Percentiles rank a stretch among this genome's conserved stretches.
These are phyloP conservation scores for Suillus occidentalis DNA, from an alignment of 768 basidiomycete species.

Conservation along the genomic window DNA sequence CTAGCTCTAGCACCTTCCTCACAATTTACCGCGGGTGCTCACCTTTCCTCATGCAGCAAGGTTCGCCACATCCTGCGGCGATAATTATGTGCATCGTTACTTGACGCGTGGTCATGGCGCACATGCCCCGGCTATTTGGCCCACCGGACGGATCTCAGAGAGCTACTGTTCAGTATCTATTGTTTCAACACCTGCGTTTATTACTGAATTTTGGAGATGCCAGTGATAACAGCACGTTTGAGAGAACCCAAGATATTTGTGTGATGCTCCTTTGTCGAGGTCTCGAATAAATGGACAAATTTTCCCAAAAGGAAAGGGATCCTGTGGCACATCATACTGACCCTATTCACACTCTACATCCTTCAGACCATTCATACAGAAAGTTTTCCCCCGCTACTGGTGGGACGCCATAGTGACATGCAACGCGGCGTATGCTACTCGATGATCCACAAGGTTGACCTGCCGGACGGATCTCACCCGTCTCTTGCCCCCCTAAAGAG, in stretches of 20 bases:
- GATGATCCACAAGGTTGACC: too few species aligned
- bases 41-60: background rate
- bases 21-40: background rate
- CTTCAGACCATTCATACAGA: background rate
- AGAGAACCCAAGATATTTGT: background rate
- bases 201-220: background rate
- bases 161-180: background rate
- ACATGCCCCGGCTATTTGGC: background rate
- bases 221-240: background rate
- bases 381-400: background rate
- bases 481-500: background rate
- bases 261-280: background rate
- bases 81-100: background rate
- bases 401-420: background rate
- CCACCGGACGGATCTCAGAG: background rate
- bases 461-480: slow-evolving; percentile 2
- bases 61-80: background rate
- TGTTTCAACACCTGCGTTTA: background rate
- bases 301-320: background rate
- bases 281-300: background rate
- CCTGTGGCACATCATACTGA: background rate
- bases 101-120: background rate
- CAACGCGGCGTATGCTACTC: background rate
- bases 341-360: background rate
- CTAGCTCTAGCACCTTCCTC: background rate